Evolutionary conservation across 148 eudicot species (phyloP).

Genomic region (Rhododendron kiyosumense): DNA sequence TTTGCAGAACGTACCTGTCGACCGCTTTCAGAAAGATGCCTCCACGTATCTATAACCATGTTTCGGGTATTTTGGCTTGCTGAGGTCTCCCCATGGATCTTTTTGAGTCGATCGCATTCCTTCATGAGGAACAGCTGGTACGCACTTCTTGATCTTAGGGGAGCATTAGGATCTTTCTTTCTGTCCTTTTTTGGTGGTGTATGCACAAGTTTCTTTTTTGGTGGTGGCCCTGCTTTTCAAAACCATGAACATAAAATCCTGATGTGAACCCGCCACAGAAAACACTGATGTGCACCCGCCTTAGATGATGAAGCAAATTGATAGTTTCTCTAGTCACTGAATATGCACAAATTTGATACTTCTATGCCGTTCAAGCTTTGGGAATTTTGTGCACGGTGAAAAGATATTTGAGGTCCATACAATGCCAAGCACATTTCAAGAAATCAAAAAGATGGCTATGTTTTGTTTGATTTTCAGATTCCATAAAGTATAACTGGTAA

Average conservation of each 20-base stretch:
- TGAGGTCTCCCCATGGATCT: slow-evolving; percentile 28
- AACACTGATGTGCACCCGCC: background rate
- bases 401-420: background rate
- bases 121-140: slow-evolving; percentile 33
- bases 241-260: background rate
- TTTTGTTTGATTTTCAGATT: background rate
- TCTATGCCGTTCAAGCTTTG: background rate
- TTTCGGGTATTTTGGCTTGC: slow-evolving; percentile 14
- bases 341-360: background rate
- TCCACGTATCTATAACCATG: slow-evolving; percentile 39
- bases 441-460: background rate
- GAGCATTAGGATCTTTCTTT: slow-evolving; percentile 19
- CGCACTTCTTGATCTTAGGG: slow-evolving; percentile 24
- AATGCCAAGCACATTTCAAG: background rate
- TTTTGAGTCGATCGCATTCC: slow-evolving; percentile 32
- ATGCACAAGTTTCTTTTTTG: background rate
- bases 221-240: slow-evolving; percentile 14
- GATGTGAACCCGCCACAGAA: background rate
- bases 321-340: background rate
- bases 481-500: background rate
- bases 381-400: background rate
- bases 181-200: slow-evolving; percentile 4
- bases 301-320: background rate
- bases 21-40: slow-evolving; percentile 26
- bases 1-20: slow-evolving; percentile 16